Conservation (phyloP, 2,329 filamentous ascomycete genomes). For the Pseudocercospora fijiensis region DNA sequence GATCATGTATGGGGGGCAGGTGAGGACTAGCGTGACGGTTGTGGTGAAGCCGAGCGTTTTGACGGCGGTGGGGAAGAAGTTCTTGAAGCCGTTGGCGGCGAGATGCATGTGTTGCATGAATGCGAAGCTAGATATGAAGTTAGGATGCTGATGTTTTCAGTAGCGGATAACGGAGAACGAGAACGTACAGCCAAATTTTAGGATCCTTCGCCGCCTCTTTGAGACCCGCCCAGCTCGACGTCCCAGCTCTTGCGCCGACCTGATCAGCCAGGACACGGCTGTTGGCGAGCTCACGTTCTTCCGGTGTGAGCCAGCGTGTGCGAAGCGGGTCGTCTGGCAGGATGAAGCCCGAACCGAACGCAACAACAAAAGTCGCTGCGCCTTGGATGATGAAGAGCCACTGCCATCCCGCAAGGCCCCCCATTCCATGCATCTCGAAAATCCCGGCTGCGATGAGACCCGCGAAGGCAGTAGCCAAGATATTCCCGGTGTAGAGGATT, state of each 20-base stretch:
- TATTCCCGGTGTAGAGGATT: conserved; percentile 59
- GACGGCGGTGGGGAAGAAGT: conserved; percentile 49
- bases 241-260: conserved; percentile 48
- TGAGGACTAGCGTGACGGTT: conserved; percentile 54
- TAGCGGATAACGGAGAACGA: conserved; percentile 45
- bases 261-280: conserved; percentile 54
- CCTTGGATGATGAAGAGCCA: conserved; percentile 66
- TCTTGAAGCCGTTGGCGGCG: conserved; percentile 54
- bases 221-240: conserved; percentile 50
- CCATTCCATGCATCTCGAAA: conserved; percentile 59
- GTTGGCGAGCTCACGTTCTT: conserved; percentile 48
- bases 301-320: conserved; percentile 48
- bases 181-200: conserved; percentile 48
- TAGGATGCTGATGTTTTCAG: conserved; percentile 37
- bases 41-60: conserved; percentile 50
- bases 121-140: conserved; percentile 38
- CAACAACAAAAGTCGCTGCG: conserved; percentile 61
- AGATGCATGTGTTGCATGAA: conserved; percentile 59
- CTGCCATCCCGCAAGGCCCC: conserved; percentile 58
- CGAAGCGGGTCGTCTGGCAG: conserved; percentile 65
- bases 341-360: conserved; percentile 57
- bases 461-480: conserved; percentile 64
- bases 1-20: conserved; percentile 41
- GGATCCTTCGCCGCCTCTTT: conserved; percentile 52
- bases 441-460: conserved; percentile 60